Evolutionary conservation across 1,139 yeast species (phyloP).

Genomic region (Yamadazyma buinensis): DNA sequence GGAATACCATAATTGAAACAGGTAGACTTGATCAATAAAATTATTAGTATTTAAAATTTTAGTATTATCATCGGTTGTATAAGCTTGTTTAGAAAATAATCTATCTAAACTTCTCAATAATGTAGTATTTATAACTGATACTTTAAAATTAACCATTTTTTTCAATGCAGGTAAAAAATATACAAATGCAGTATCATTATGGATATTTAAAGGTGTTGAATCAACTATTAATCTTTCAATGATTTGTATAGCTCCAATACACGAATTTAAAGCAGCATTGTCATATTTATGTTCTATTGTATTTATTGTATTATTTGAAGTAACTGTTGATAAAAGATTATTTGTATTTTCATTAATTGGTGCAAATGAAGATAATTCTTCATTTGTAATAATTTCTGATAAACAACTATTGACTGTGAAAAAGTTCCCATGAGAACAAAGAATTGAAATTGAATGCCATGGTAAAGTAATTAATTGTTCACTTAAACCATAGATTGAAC

Average conservation of each 20-base stretch:
- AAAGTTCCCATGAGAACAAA: constrained; percentile 20
- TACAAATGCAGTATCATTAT: constrained; percentile 19
- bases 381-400: constrained; percentile 23
- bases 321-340: constrained; percentile 9
- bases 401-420: constrained; percentile 19
- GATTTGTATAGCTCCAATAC: constrained; percentile 48
- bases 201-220: constrained; percentile 14
- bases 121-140: constrained; percentile 29
- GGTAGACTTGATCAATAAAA: constrained; percentile 19
- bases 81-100: constrained; percentile 25
- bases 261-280: constrained; percentile 25
- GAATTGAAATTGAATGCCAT: constrained; percentile 28
- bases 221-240: constrained; percentile 20
- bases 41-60: constrained; percentile 8
- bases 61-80: constrained; percentile 5
- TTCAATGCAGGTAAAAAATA: constrained; percentile 25
- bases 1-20: constrained; percentile 51
- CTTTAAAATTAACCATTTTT: constrained; percentile 22
- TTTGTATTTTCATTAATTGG: constrained; percentile 9
- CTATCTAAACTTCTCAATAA: constrained; percentile 32
- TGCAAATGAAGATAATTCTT: constrained; percentile 21
- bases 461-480: constrained; percentile 34
- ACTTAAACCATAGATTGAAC: constrained; percentile 35
- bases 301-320: constrained; percentile 10
- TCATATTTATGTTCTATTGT: constrained; percentile 8